phyloP scores from a whole-genome alignment of 2,329 filamentous ascomycete species.

The Escovopsis weberi region DNA sequence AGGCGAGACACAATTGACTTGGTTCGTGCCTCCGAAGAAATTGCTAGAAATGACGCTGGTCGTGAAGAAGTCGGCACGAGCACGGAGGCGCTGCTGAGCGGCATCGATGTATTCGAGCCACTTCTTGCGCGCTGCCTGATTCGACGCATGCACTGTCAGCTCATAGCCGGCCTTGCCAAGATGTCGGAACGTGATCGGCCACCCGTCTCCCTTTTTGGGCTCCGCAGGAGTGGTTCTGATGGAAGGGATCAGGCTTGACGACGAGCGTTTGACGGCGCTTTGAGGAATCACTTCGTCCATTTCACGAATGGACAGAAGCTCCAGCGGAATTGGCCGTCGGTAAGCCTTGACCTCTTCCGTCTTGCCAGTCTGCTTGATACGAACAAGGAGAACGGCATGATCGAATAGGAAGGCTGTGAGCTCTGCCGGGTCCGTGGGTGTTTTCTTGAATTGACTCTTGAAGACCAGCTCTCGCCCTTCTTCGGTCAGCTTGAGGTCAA shows the following conservation, averaged over 20 bases:
- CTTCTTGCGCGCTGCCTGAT: constrained; percentile 76
- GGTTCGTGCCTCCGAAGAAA: constrained; percentile 53
- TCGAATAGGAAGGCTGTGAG: constrained; percentile 95
- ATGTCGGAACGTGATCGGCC: constrained; percentile 92
- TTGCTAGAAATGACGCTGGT: constrained; percentile 44
- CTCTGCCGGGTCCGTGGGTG: constrained; percentile 71
- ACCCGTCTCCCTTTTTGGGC: constrained; percentile 57
- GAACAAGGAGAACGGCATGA: constrained; percentile 82
- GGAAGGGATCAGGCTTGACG: constrained; percentile 62
- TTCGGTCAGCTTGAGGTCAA: constrained; percentile 88
- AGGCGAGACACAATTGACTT: constrained; percentile 88
- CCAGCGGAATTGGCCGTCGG: constrained; percentile 80
- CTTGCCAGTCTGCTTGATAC: constrained; percentile 85
- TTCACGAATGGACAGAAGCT: constrained; percentile 82
- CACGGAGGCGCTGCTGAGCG: constrained; percentile 74
- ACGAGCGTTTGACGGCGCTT: constrained; percentile 72
- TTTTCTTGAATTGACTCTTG: constrained; percentile 89
- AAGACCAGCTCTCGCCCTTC: constrained; percentile 86
- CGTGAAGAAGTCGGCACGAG: constrained; percentile 85
- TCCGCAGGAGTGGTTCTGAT: constrained; percentile 32
- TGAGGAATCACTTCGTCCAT: constrained; percentile 92
- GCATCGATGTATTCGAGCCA: constrained; percentile 93
- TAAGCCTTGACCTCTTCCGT: constrained; percentile 91
- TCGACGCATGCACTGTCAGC: constrained; percentile 73
- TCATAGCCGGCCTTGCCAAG: constrained; percentile 94